Evolutionary conservation across 2,329 filamentous ascomycete genomes (phyloP), one percentile per base, ranked within the genome.

Genomic region (Metarhizium guizhouense): DNA sequence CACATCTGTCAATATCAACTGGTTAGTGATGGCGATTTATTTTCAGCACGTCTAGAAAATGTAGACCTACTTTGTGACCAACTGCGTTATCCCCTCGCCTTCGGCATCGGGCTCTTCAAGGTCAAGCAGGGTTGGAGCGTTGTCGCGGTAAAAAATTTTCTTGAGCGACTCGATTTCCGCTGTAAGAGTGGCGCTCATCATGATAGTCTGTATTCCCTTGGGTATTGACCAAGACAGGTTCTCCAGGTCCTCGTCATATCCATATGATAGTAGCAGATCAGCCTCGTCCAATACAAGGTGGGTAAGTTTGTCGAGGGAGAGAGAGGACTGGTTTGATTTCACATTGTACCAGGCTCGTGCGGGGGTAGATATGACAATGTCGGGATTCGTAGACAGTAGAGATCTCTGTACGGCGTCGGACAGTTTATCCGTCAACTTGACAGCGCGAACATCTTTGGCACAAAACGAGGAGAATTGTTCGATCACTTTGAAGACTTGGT

Each of bases 181-280:
- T 4, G 88, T 92, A 54, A 99, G 77, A 0, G 94, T 99, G 6
- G 94, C 94, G 61, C 90, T 96, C 84, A 95, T 95, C 67, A 99
- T 80, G 65, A 94, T 86, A 2, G 90, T 92, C 74, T 99, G 94
- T 0, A 95, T 82, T 2, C 88, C 88, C 67, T 88, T 88, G 0
- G 93, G 92, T 25, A 97, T 77, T 2, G 85, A 81, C 62, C 87
- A 84, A 0, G 91, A 80, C 38, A 99, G 79, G 62, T 83, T 87
- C 64, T 91, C 83, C 58, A 99, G 79, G 64, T 97, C 94, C 57
- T 95, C 88, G 56, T 93, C 87, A 68, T 96, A 96, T 51, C 92
- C 94, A 67, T 97, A 99, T 4, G 90, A 95, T 56, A 97, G 76
- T 6, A 99, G 87, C 59, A 99, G 72, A 67, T 99, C 94, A 3